Base-by-base conservation (phyloP, 139 green algal species). In the Closterium sp. region DNA sequence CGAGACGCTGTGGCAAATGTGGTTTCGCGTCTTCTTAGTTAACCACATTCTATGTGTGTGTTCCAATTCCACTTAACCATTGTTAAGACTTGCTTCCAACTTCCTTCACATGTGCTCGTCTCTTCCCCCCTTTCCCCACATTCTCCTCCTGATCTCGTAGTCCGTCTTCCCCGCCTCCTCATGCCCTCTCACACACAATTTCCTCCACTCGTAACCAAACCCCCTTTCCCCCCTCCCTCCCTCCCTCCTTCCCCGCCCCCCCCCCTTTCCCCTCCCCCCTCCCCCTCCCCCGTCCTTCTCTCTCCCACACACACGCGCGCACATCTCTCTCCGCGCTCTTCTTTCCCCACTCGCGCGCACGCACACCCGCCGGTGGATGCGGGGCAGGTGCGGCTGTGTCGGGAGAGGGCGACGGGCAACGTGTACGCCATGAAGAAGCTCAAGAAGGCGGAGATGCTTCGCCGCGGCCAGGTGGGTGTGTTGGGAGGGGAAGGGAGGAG, bases 401-500 rank as follows among this genome's bases (percentile, higher is more conserved):
- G 95, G 1, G 97, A 99, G 92, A 96, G 94, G 38, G 38, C 92
- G 5, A 98, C 95, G 2, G 96, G 96, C 31, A 97, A 98, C 92
- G 96, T 99, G 70, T 97, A 98, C 92, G 98, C 98, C 2, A 98
- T 99, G 96, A 99, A 99, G 94, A 99, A 99, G 95, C 96, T 99
- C 27, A 97, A 96, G 45, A 99, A 99, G 91, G 89, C 94, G n/a
- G 98, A 99, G 94, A 99, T 99, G 98, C 90, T 99, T 19, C 94
- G 97, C 42, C 90, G 98, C 5, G 98, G 98, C 0, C 98, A 24
- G 84, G 84, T 87, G 50, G 24, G 50, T 21, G 50, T 73, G 10
- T 70, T 73, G 10, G 50, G 50, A 11, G 24, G 50, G 50, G 17
- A 27, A 45, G 38, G 4, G 4, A 9, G 38, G 2, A 9, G 38